Base-by-base conservation (phyloP, 1,139 yeast species). In the Kodamaea sp. region DNA sequence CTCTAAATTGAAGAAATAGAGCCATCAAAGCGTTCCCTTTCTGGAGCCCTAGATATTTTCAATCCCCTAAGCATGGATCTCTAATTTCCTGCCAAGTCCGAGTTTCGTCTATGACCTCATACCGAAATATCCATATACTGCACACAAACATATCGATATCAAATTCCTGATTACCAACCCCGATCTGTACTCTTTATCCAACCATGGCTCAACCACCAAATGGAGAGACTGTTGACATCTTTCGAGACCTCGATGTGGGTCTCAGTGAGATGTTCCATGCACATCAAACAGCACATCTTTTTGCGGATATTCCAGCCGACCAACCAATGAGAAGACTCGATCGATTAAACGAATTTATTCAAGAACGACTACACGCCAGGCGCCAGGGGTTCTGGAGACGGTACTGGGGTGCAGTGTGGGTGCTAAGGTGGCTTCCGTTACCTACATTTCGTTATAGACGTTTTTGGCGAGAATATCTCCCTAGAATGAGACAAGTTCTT, bases 371-470 rank as follows among this genome's bases (percentile, higher is more conserved):
- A 12, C 25, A 32, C 12, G 36, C n/a, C n/a, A n/a, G n/a, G n/a
- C n/a, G n/a, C n/a, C n/a, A n/a, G n/a, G n/a, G n/a, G n/a, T n/a
- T n/a, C n/a, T n/a, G n/a, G n/a, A n/a, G n/a, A n/a, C n/a, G n/a
- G n/a, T 41, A 45, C 30, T 42, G 40, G 34, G 44, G 34, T 44
- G 34, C 55, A 59, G 57, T 32, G 4, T 31, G 29, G 35, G 12
- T 46, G 38, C 36, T 28, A 4, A 31, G 54, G 38, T 7, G 33
- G 35, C 4, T 64, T 2, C 69, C 71, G 0, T 41, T 63, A 9
- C 63, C 68, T 1, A 46, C 59, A 5, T 47, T 64, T 22, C 47
- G 53, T 30, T 63, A 52, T 33, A 29, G 48, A 4, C 50, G 49
- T 12, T 34, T 59, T 16, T 61, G 66, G 65, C 39, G 46, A 15